Conservation (phyloP, 1,284 basidiomycete species). For the Trichosporon sp. region DNA sequence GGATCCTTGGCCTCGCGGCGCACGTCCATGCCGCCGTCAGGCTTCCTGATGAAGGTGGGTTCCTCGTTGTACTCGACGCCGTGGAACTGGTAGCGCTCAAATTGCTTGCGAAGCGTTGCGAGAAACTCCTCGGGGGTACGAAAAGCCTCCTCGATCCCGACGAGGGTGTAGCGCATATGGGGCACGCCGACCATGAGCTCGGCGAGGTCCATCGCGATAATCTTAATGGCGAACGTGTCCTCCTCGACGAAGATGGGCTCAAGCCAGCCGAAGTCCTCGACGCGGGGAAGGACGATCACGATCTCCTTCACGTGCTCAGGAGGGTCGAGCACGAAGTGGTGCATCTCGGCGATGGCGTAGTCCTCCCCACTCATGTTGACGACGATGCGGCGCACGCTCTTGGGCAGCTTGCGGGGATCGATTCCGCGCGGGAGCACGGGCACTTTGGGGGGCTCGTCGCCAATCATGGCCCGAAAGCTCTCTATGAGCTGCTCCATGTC, state of each 20-base stretch:
- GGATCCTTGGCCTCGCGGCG: neutral
- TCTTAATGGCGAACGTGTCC: slow-evolving; percentile 3
- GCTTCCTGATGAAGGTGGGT: neutral
- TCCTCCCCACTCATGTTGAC: neutral
- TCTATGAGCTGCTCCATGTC: neutral
- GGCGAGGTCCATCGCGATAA: neutral
- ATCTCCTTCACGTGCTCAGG: neutral
- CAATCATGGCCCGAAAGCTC: neutral
- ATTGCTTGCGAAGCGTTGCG: neutral
- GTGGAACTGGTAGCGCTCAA: neutral
- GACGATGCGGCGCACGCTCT: neutral
- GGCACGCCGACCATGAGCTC: neutral
- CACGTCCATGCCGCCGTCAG: neutral
- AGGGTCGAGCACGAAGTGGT: neutral
- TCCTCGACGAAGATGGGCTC: slow-evolving; percentile 21
- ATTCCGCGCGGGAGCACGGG: neutral
- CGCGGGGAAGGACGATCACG: neutral
- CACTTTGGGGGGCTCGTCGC: neutral
- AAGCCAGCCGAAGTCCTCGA: slow-evolving; percentile 27
- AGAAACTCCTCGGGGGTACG: neutral
- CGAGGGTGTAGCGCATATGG: neutral
- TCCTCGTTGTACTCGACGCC: neutral
- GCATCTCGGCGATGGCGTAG: neutral
- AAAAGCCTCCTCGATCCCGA: neutral
- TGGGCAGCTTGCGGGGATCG: neutral